Evolutionary conservation across 2,329 filamentous ascomycete species (phyloP), one percentile per base, ranked within the genome.

Genomic region (Fusarium nelsonii): DNA sequence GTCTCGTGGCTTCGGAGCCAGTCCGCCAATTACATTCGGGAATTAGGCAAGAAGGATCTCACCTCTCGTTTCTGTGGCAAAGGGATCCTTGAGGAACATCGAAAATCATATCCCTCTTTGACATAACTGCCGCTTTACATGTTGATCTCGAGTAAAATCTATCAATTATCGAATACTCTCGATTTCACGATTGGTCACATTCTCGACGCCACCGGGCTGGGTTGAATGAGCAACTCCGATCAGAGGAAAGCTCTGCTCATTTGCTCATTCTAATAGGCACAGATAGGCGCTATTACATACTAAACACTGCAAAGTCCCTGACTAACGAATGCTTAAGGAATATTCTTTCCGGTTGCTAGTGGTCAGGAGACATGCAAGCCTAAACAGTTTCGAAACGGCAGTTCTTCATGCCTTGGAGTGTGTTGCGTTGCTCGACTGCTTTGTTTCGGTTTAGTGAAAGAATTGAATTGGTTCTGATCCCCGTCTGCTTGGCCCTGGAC

Each of bases 1-100:
- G 36, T 50, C 48, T 61, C 30, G 20, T 66, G 33, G 4, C 23
- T 32, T 16, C 58, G 63, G 64, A 68, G 63, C 10, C 7, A 30
- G 28, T 63, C 64, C 64, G 20, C 64, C 63, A 68, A 63, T 63
- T 0, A 58, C 7, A 33, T 8, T 3, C 16, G 2, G 4, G 7
- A 11, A 20, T 18, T 2, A 6, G 16, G 9, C 49, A 15, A 28
- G 10, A 11, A 20, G 14, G 12, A 28, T 40, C 28, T 37, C 20
- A 23, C 30, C 12, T 34, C 12, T 50, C 6, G 30, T 14, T 41
- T 23, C 12, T 23, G 34, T 56, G 53, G 54, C 41, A 20, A 61
- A 34, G 23, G 8, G 16, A 16, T 16, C 12, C 20, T 28, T 18
- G 23, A 23, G 16, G 7, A 50, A 50, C 8, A 2, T 49, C n/a